Evolutionary conservation across 1,284 basidiomycete genomes (phyloP), one percentile per base, ranked within the genome.

Genomic region (Cryptococcus sp.): DNA sequence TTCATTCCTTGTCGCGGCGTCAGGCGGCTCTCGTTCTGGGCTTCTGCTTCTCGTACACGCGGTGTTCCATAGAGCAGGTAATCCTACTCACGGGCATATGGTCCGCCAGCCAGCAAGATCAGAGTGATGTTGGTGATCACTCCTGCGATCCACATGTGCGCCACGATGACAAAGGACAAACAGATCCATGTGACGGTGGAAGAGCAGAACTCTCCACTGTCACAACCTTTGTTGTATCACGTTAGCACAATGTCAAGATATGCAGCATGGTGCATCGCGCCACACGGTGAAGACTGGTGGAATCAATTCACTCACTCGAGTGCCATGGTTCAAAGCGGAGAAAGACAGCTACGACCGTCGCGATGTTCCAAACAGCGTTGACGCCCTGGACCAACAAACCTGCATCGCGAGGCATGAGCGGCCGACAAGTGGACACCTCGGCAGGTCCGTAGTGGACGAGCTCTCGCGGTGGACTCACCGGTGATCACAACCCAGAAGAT

Each of bases 401-500:
- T 61, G 8, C 11, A 20, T 20, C 25, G 1, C 16, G 13, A 35
- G 13, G 8, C 13, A 35, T 35, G 30, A 35, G 30, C 30, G 30
- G 5, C 13, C 5, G 8, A 35, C 5, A 13, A 13, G 2, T 10
- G 13, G 10, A 35, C 5, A 35, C 30, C 13, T 35, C 30, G 3
- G 25, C 25, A 25, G 25, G 25, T 10, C 30, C 30, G 30, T 35
- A 35, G 30, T 22, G 40, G 27, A 13, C 15, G 17, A n/a, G 19
- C 17, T 2, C 8, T 13, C 13, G 35, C 25, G 8, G 20, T 42
- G 40, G 20, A 51, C 46, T 41, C n/a, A 61, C 59, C 59, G 4
- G 53, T 30, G 2, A 57, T 40, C 6, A 61, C 59, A n/a, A 50
- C 53, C 54, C 54, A 54, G 52, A 61, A 61, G 15, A 61, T 55